Evolutionary conservation across 2,329 filamentous ascomycete species (phyloP).

Genomic region (Chaetomiaceae sp.): DNA sequence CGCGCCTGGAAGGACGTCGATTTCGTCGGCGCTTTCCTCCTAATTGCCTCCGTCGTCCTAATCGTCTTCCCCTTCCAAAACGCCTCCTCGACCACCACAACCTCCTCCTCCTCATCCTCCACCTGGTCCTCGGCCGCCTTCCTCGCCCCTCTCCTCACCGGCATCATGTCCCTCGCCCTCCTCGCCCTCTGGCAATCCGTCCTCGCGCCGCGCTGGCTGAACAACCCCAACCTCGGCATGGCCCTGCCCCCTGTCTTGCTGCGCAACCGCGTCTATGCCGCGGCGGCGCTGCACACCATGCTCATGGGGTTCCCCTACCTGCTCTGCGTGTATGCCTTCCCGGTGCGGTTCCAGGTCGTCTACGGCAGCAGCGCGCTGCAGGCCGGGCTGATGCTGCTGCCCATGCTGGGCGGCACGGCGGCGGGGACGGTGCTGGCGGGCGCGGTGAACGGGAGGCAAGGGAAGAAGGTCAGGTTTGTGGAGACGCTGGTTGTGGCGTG

Average conservation of each 20-base stretch:
- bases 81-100: slow-evolving; percentile 28
- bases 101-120: slow-evolving; percentile 24
- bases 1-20: slow-evolving; percentile 47
- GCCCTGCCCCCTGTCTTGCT: slow-evolving; percentile 45
- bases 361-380: slow-evolving; percentile 40
- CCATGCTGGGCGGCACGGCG: slow-evolving; percentile 45
- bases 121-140: slow-evolving; percentile 40
- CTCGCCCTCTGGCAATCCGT: slow-evolving; percentile 38
- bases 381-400: slow-evolving; percentile 46
- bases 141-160: slow-evolving; percentile 36
- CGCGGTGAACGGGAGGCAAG: slow-evolving; percentile 36
- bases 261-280: slow-evolving; percentile 40
- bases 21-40: slow-evolving; percentile 45
- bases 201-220: slow-evolving; percentile 19
- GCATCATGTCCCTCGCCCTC: slow-evolving; percentile 30
- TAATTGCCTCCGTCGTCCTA: slow-evolving; percentile 48
- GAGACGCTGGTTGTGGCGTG: slow-evolving; percentile 40
- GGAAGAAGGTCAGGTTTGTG: slow-evolving; percentile 35
- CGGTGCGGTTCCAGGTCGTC: slow-evolving; percentile 45
- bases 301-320: slow-evolving; percentile 46
- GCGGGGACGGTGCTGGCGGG: slow-evolving; percentile 40
- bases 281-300: slow-evolving; percentile 39
- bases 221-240: slow-evolving; percentile 27
- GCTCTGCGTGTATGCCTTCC: slow-evolving; percentile 43
- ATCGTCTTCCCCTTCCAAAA: slow-evolving; percentile 55